Percentiles rank a stretch among this genome's conserved stretches.
Evolutionary conservation across 2,329 filamentous ascomycete species (phyloP).

Genomic region (Trichoderma aggressivum): DNA sequence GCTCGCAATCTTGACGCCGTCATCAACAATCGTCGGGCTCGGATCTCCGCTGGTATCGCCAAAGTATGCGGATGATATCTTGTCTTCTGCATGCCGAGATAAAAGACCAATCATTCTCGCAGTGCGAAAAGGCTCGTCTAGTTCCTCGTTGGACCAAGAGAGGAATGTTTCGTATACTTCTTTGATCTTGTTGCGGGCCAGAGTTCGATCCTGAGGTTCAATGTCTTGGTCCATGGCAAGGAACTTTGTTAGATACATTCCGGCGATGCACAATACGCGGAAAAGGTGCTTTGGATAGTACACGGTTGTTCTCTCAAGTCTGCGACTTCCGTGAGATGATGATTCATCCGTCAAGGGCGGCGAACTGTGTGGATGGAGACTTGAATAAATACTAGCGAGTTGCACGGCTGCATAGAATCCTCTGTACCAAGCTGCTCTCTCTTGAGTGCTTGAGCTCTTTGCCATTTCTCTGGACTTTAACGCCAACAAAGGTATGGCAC

Average conservation of each 20-base stretch:
- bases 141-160: not conserved
- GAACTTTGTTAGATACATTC: not conserved
- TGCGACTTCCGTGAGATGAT: not conserved
- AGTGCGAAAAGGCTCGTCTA: not conserved
- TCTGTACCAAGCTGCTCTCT: not conserved
- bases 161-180: not conserved
- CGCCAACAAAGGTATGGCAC: not conserved
- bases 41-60: not conserved
- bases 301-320: not conserved
- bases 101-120: not conserved
- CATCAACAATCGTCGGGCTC: not conserved
- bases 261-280: not conserved
- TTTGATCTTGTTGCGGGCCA: not conserved
- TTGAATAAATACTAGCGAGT: not conserved
- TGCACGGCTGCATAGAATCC: not conserved
- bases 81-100: not conserved
- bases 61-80: not conserved
- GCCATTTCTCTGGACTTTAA: not conserved
- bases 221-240: not conserved
- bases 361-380: not conserved
- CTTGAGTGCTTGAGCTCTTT: not conserved
- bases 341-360: not conserved
- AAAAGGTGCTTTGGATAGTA: not conserved
- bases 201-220: not conserved
- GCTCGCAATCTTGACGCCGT: not conserved